phyloP scores from a whole-genome alignment of 176 grass and related monocot species.

The Otatea glauca region DNA sequence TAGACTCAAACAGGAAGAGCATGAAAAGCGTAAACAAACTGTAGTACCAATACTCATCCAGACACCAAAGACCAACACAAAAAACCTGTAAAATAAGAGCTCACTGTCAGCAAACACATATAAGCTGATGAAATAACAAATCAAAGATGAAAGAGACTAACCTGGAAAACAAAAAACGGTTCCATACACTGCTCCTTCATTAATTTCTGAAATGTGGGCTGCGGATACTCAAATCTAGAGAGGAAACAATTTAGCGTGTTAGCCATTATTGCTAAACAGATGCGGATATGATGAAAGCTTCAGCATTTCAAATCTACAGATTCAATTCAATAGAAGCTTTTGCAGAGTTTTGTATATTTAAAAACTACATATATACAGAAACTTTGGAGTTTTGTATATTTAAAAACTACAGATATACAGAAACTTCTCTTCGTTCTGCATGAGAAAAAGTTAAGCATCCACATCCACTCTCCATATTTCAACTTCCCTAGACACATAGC shows the following conservation, averaged over 20 bases:
- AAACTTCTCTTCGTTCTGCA: neutral
- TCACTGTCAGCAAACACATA: conserved; percentile 38
- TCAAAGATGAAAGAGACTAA: conserved; percentile 46
- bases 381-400: neutral
- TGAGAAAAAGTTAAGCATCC: neutral
- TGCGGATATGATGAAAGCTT: conserved; percentile 21
- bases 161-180: conserved; percentile 99
- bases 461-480: neutral
- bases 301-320: conserved; percentile 3
- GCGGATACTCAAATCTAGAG: conserved; percentile 97
- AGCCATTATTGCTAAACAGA: conserved; percentile 28
- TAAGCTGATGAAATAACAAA: conserved; percentile 10
- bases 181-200: conserved; percentile 97
- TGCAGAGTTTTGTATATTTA: neutral
- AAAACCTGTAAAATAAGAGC: conserved; percentile 76
- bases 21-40: conserved; percentile 99
- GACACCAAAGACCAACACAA: conserved; percentile 94
- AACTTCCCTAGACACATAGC: conserved; percentile 11
- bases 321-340: conserved; percentile 3
- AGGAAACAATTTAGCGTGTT: conserved; percentile 43
- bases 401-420: neutral
- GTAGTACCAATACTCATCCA: conserved; percentile 99
- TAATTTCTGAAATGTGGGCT: conserved; percentile 98
- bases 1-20: conserved; percentile 99
- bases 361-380: neutral